These are phyloP conservation scores for Oryza coarctata DNA, from an alignment of 176 grass and related monocot species.

Conservation along the genomic window DNA sequence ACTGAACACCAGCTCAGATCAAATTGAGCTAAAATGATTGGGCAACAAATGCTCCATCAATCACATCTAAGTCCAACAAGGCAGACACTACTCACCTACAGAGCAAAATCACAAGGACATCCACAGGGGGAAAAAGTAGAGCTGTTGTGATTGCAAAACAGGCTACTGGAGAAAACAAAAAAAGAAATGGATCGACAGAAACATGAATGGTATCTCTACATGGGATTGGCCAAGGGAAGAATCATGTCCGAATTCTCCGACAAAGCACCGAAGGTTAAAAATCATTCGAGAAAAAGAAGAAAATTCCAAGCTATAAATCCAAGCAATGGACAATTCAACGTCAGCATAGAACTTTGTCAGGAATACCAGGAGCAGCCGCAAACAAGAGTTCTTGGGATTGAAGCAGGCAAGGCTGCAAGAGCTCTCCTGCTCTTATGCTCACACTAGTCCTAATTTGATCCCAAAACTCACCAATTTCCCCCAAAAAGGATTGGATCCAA, in stretches of 20 bases:
- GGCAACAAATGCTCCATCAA: background rate
- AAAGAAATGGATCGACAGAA: conserved; percentile 14
- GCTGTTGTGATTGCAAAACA: background rate
- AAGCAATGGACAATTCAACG: conserved; percentile 17
- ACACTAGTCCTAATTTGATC: conserved; percentile 10
- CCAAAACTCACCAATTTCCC: background rate
- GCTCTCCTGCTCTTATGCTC: background rate
- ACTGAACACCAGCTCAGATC: conserved; percentile 3
- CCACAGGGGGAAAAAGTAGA: background rate
- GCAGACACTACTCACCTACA: conserved; percentile 2
- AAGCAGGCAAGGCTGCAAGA: background rate
- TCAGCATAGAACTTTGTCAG: background rate
- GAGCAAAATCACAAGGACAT: conserved; percentile 10
- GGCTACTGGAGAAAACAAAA: background rate
- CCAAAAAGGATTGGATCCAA: conserved; percentile 34
- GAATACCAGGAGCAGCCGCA: background rate
- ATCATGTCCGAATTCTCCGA: conserved; percentile 23
- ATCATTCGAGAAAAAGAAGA: background rate
- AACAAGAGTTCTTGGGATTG: background rate
- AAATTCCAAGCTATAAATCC: conserved; percentile 20
- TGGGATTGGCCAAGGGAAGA: conserved; percentile 38
- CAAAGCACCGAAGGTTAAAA: background rate
- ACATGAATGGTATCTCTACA: background rate
- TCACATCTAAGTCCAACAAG: background rate
- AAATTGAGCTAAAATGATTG: background rate